Evolutionary conservation across 202 grass and related monocot genomes (phyloP), one percentile per base, ranked within the genome.

Genomic region (Bolboschoenoplectus hybrid): DNA sequence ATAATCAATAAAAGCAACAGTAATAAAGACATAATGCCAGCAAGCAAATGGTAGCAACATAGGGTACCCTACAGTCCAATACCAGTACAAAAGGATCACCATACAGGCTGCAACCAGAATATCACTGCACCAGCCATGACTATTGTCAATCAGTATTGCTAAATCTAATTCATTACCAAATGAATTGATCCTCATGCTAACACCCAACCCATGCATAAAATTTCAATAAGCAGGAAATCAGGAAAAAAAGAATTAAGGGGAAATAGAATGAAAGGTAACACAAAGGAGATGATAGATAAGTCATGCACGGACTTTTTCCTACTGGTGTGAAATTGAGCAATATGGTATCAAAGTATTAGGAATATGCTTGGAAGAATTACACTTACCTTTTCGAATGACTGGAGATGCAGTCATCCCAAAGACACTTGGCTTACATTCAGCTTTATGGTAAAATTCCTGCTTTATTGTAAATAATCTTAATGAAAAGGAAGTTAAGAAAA

Each of bases 361-460:
- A 77, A 56, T 71, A 77, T 35, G 34, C 74, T 56, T 77, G 32
- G 5, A 77, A 56, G 49, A 53, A 44, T 64, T 20, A 46, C 4
- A 64, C 91, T 88, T 85, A 57, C 91, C 93, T 92, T 95, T 98
- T 84, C 86, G 93, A 88, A 95, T 89, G 88, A 94, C 85, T 82
- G 96, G 91, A 44, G 93, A 98, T 53, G 93, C 91, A 64, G 95
- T 95, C 93, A 95, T 92, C 67, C 93, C 93, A 62, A 98, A 93
- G 16, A 98, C 82, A 82, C 85, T 92, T 85, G 91, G 91, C 77
- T 87, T 95, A 55, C 77, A 63, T 40, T 89, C 81, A 81, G 87
- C 85, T 65, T 66, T 89, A 73, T 92, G 89, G 91, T 98, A 98
- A 81, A 95, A 98, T 76, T 98, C 95, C 95, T 98, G 62, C 57